These are phyloP conservation scores for Picochlorum sp. DNA, from an alignment of 139 green algal genomes.

Conservation along the genomic window DNA sequence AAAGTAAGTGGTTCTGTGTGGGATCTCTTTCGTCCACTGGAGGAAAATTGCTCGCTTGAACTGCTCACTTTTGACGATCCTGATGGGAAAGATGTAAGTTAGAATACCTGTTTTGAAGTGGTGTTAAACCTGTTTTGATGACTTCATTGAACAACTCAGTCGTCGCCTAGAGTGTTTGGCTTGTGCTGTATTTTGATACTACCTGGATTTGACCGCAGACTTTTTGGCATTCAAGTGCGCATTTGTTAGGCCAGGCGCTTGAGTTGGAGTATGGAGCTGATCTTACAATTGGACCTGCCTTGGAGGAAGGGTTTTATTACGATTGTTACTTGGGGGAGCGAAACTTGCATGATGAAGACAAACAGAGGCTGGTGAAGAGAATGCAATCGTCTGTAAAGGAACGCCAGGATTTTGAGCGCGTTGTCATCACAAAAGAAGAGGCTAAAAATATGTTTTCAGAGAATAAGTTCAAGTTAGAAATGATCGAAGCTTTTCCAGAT, in stretches of 20 bases:
- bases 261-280: constrained; percentile 90
- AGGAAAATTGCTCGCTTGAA: constrained; percentile 75
- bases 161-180: not conserved
- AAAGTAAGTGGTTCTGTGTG: constrained; percentile 75
- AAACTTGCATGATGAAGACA: constrained; percentile 63
- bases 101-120: not conserved
- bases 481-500: constrained; percentile 75
- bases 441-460: constrained; percentile 93
- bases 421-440: constrained; percentile 83
- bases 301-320: constrained; percentile 98
- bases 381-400: constrained; percentile 76
- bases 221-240: constrained; percentile 91
- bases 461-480: constrained; percentile 99
- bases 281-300: constrained; percentile 88
- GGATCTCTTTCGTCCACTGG: constrained; percentile 83
- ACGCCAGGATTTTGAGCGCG: constrained; percentile 81
- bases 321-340: constrained; percentile 86
- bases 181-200: not conserved
- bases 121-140: not conserved
- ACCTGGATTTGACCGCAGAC: constrained; percentile 46
- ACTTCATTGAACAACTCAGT: not conserved
- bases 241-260: constrained; percentile 89
- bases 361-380: constrained; percentile 58
- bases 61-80: constrained; percentile 77
- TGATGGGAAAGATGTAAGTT: constrained; percentile 73